Evolutionary conservation across 345 rosid genomes (phyloP).

Genomic region (Crucihimalaya himalaica): DNA sequence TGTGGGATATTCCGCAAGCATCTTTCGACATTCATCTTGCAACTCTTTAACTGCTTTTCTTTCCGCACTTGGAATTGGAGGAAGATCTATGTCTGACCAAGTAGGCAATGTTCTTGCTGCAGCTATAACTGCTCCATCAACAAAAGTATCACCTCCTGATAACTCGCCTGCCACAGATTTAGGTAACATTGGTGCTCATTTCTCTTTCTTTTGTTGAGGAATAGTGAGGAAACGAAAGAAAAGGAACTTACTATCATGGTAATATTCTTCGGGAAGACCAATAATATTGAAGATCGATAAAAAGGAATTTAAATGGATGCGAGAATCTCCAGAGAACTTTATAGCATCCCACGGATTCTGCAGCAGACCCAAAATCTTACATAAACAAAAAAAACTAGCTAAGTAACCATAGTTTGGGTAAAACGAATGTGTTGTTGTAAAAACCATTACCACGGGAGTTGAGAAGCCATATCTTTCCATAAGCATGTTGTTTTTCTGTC

Average conservation of each 20-base stretch:
- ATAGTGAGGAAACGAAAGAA: neutral
- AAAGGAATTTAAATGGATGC: conserved; percentile 83
- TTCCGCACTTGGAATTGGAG: conserved; percentile 74
- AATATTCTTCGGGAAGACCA: conserved; percentile 86
- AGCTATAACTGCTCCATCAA: conserved; percentile 87
- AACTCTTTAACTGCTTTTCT: conserved; percentile 77
- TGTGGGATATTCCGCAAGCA: conserved; percentile 72
- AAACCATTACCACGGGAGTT: conserved; percentile 66
- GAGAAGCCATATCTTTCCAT: conserved; percentile 97
- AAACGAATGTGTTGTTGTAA: neutral
- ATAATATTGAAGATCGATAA: conserved; percentile 77
- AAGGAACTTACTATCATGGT: conserved; percentile 60
- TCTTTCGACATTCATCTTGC: conserved; percentile 77
- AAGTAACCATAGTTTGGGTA: neutral
- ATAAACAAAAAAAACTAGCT: conserved; percentile 6
- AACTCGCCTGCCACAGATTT: conserved; percentile 47
- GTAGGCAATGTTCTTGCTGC: conserved; percentile 87
- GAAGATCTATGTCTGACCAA: conserved; percentile 87
- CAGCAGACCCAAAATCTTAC: conserved; percentile 17
- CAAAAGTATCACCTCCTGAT: conserved; percentile 55
- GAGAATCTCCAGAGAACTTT: conserved; percentile 70
- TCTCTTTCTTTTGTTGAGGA: neutral
- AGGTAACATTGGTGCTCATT: neutral
- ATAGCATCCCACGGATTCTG: conserved; percentile 96
- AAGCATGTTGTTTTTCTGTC: conserved; percentile 59